Conservation (phyloP, 345 rosid species). For the Luvunga scandens region DNA sequence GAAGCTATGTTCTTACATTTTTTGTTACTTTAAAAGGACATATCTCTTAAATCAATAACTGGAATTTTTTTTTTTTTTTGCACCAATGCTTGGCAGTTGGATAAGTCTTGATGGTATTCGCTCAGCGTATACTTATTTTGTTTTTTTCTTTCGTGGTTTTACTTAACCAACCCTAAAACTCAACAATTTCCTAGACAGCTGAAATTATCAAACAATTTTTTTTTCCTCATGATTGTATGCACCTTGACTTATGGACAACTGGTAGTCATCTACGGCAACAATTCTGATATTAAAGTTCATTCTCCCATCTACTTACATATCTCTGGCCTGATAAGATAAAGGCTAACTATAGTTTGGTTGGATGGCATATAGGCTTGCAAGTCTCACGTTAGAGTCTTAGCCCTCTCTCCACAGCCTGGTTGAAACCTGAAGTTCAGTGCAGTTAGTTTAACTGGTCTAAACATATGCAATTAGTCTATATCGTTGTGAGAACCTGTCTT, state of each 20-base stretch:
- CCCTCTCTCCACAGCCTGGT: neutral
- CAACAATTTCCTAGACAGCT: conserved; percentile 3
- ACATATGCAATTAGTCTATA: neutral
- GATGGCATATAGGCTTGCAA: neutral
- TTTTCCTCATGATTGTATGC: neutral
- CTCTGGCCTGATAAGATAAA: neutral
- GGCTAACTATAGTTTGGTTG: neutral
- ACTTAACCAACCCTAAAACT: neutral
- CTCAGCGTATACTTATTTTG: neutral
- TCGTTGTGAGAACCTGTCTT: neutral
- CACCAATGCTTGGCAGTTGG: neutral
- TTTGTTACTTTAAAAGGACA: neutral
- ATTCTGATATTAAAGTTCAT: neutral
- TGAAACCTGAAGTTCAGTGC: neutral
- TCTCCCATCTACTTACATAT: neutral
- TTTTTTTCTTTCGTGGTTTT: neutral
- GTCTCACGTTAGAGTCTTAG: neutral
- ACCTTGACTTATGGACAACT: neutral
- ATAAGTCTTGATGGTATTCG: neutral
- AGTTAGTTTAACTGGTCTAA: neutral
- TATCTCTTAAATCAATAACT: neutral
- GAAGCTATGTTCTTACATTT: neutral
- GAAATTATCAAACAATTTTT: neutral
- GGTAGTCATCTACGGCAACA: neutral
- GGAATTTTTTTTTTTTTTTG: neutral